phyloP scores from a whole-genome alignment of 306 rosid genomes.

The Lablab purpureus region DNA sequence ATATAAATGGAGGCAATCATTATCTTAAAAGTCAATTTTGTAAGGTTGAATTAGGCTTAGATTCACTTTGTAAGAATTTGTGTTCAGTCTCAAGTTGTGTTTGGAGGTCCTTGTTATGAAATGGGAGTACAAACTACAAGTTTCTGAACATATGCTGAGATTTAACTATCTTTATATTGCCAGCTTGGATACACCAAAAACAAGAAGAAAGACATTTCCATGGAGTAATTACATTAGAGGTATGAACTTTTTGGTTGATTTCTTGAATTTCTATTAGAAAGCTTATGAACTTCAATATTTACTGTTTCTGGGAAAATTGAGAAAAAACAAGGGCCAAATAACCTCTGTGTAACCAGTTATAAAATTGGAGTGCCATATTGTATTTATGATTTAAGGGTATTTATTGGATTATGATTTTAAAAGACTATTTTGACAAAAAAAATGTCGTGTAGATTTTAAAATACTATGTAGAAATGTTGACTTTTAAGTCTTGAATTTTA shows the following conservation, averaged over 20 bases:
- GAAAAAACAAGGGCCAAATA: slow-evolving; percentile 27
- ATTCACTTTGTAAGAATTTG: neutral
- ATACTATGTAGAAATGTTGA: no score
- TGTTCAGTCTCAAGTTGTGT: neutral
- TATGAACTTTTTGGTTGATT: slow-evolving; percentile 42
- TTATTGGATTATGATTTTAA: no score
- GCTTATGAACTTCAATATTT: slow-evolving; percentile 30
- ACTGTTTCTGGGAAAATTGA: slow-evolving; percentile 15
- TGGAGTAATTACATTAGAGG: slow-evolving; percentile 67
- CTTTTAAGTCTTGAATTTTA: no score
- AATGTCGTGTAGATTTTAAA: no score
- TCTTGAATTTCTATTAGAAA: slow-evolving; percentile 36
- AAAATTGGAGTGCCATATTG: neutral
- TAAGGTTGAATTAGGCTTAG: no score
- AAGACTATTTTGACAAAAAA: no score
- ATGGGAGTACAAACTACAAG: neutral
- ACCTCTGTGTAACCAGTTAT: slow-evolving; percentile 15
- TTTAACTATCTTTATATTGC: slow-evolving; percentile 37
- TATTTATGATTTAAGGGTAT: slow-evolving; percentile 1
- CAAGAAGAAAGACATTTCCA: slow-evolving; percentile 69
- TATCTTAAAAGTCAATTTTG: no score
- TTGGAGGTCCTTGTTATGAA: slow-evolving; percentile 1
- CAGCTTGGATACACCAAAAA: slow-evolving; percentile 74
- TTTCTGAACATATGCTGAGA: slow-evolving; percentile 28
- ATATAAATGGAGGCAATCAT: no score